Base-by-base conservation (phyloP, 2,329 filamentous ascomycete species). In the Nothomitra cinnamomea region DNA sequence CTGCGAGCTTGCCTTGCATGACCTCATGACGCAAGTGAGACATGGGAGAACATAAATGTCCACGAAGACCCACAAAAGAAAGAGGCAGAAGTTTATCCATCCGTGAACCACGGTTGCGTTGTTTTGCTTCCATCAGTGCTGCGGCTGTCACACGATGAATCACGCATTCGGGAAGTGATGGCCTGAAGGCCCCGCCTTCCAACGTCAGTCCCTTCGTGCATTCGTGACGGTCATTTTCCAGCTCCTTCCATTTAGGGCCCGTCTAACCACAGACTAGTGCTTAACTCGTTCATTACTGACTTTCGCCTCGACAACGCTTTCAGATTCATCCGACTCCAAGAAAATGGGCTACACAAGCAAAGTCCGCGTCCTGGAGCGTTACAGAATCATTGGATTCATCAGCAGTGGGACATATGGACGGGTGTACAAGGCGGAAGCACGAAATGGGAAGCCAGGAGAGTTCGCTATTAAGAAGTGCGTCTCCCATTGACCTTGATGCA, bases 381-480 rank as follows among this genome's bases (percentile, higher is more conserved):
- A 96, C 70, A 88, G 92, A 61, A 92, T 98, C 61, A 83, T 98
- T 54, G 92, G 92, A 43, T 98, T 98, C 73, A 98, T 98, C 62
- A 95, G 87, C 65, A 95, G 87, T 61, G 92, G 92, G 48, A 98
- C 92, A 15, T 98, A 98, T 77, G 92, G 92, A 36, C 83, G 92
- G 32, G 92, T 98, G 6, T 98, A 96, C 78, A 98, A 98, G 66
- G 92, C 92, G 17, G 74, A 87, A 43, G 81, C 86, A 61, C 81
- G 83, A 58, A 77, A 84, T 70, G 79, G 81, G 61, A 72, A 82
- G 65, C 70, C 79, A 52, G 85, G 86, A 58, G 87, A 95, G 63
- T 95, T 95, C 64, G 92, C 92, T 61, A 98, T 98, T 73, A 98
- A 98, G 66, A 98, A 98, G 78, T 95, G 67, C 62, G 69, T 64